phyloP scores from a whole-genome alignment of 2,329 filamentous ascomycete genomes.

The Apiospora aurea region DNA sequence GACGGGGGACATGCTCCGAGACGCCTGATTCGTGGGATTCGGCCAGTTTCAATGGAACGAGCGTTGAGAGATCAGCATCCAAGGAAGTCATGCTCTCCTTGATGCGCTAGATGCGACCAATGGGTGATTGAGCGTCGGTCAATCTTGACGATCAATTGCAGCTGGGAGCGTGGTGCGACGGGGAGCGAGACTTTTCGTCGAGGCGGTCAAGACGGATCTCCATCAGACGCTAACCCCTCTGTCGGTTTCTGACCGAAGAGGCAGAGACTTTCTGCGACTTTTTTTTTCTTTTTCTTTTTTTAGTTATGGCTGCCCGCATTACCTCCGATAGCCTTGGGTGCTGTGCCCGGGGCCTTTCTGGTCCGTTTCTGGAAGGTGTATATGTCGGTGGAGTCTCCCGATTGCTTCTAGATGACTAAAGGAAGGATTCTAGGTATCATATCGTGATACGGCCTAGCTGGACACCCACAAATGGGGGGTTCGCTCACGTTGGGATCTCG shows the following conservation, averaged over 20 bases:
- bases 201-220: constrained; percentile 19
- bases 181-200: neutral
- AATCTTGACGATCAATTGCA: constrained; percentile 21
- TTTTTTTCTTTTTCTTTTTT: neutral
- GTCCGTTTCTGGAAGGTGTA: constrained; percentile 8
- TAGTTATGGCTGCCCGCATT: neutral
- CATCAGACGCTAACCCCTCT: neutral
- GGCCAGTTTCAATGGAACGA: neutral
- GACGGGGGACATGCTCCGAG: constrained; percentile 1
- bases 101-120: constrained; percentile 3
- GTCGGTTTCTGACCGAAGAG: neutral
- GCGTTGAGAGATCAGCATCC: constrained; percentile 8
- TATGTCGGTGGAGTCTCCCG: neutral
- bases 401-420: constrained; percentile 22
- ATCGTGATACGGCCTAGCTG: neutral
- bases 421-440: neutral
- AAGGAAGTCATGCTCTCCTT: constrained; percentile 8
- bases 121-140: constrained; percentile 16
- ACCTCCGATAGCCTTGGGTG: neutral
- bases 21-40: neutral
- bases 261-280: neutral
- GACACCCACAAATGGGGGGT: neutral
- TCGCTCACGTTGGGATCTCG: neutral
- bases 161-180: constrained; percentile 17
- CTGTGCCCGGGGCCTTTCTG: neutral